Evolutionary conservation across 148 eudicot genomes (phyloP).

Genomic region (Rhododendron kiyosumense): DNA sequence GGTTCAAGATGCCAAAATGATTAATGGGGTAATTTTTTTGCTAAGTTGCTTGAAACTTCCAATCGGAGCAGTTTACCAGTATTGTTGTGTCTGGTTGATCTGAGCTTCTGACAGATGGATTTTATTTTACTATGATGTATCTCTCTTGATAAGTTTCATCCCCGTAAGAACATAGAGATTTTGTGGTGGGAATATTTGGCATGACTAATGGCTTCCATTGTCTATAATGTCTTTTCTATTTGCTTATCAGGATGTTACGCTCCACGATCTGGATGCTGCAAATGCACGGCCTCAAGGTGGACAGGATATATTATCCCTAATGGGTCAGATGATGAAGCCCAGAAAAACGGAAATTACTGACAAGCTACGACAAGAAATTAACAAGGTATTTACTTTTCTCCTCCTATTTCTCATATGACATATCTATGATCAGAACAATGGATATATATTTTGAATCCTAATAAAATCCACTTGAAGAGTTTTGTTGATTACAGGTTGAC

Average conservation of each 20-base stretch:
- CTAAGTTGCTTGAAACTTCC: neutral
- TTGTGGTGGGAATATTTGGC: neutral
- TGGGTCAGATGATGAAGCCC: slow-evolving; percentile 99
- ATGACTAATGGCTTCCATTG: neutral
- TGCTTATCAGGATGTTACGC: slow-evolving; percentile 78
- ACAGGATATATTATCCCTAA: slow-evolving; percentile 88
- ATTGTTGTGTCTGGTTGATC: neutral
- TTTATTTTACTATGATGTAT: neutral
- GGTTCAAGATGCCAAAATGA: neutral
- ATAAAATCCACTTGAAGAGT: neutral
- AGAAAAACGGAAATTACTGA: slow-evolving; percentile 96
- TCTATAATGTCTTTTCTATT: neutral
- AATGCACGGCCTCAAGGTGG: slow-evolving; percentile 99
- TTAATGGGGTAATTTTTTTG: neutral
- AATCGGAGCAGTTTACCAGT: neutral
- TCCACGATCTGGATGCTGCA: slow-evolving; percentile 99
- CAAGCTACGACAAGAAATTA: slow-evolving; percentile 90
- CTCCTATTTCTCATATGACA: neutral
- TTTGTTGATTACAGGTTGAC: neutral
- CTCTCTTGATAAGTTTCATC: neutral
- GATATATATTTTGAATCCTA: neutral
- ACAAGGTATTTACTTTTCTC: slow-evolving; percentile 46
- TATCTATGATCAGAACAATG: neutral
- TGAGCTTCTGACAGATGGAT: slow-evolving; percentile 6
- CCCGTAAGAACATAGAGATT: neutral